Evolutionary conservation across 1,284 basidiomycete species (phyloP), one percentile per base, ranked within the genome.

Genomic region (Boletus calvinii): DNA sequence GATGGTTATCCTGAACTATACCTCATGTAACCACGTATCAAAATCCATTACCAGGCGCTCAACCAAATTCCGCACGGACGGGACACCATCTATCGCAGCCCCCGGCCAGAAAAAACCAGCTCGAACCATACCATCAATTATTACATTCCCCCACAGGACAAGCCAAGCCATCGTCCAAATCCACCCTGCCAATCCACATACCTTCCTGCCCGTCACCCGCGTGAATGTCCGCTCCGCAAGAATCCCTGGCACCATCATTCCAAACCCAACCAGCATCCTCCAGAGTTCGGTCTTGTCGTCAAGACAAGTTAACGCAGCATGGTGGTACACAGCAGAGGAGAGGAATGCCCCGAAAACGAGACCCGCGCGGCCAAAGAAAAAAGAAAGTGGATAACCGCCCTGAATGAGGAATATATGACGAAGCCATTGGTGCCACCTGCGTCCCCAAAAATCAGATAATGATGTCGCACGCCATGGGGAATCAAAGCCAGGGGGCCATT

Each of bases 321-420:
- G 30, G 30, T 51, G 49, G 24, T 18, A 53, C 4, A 53, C 22
- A 5, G 30, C 50, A 2, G 48, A 49, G 7, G 48, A 39, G 26
- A 79, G 51, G 61, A 85, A 86, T 1, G 75, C 74, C 7, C 81
- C 82, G 4, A 83, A 34, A 3, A 83, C 69, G 8, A 68, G 70
- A 2, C 77, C 80, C 5, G 61, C 46, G 13, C 73, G 72, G 5
- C 81, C 81, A 30, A 77, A 65, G 11, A 63, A 8, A n/a, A 53
- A 26, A 11, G 41, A 50, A 52, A 83, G 77, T 1, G 71, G 70
- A 9, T 54, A 50, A 4, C 60, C 60, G 10, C 71, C 72, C 8
- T 55, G 34, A 47, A 74, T 47, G 51, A 60, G 43, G 29, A 76
- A 76, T 3, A 56, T 26, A 2, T 60, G 59, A 6, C 73, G 68